Conservation (phyloP, 1,139 yeast genomes). For the Taphrina sp. region DNA sequence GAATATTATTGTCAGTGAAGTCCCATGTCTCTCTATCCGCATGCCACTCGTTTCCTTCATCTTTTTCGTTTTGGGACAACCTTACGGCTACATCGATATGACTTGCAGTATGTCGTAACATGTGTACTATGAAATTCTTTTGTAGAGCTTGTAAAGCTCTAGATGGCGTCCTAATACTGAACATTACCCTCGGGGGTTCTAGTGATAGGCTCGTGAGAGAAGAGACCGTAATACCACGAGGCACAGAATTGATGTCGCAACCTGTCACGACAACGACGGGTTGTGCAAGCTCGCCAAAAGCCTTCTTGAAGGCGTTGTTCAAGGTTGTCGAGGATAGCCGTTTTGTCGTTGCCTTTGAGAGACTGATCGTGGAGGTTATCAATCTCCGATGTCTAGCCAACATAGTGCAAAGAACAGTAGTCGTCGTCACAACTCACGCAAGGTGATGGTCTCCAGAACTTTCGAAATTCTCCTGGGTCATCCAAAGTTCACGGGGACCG, state of each 20-base stretch:
- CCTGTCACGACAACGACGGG: conserved; percentile 12
- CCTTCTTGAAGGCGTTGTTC: too few relatives aligned
- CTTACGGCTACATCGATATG: conserved; percentile 1
- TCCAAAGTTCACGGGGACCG: too few relatives aligned
- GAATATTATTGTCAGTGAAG: not conserved
- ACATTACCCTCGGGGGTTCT: conserved; percentile 7
- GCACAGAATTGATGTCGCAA: not conserved
- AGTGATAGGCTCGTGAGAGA: conserved; percentile 14
- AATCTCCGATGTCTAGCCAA: too few relatives aligned
- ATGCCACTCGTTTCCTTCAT: not conserved
- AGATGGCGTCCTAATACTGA: conserved; percentile 1
- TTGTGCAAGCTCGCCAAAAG: not conserved
- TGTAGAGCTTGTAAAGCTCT: conserved; percentile 4
- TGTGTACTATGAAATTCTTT: not conserved
- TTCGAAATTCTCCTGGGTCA: too few relatives aligned
- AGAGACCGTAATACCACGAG: conserved; percentile 8
- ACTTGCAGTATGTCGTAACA: not conserved
- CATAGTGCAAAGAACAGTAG: too few relatives aligned
- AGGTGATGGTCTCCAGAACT: too few relatives aligned
- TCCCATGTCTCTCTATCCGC: conserved; percentile 1
- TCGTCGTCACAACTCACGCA: too few relatives aligned
- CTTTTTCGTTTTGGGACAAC: not conserved
- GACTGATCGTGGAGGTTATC: too few relatives aligned
- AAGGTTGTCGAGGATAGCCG: too few relatives aligned
- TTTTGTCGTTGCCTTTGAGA: too few relatives aligned